phyloP scores from a whole-genome alignment of 768 basidiomycete genomes.

The Tricholoma hemisulphureum region DNA sequence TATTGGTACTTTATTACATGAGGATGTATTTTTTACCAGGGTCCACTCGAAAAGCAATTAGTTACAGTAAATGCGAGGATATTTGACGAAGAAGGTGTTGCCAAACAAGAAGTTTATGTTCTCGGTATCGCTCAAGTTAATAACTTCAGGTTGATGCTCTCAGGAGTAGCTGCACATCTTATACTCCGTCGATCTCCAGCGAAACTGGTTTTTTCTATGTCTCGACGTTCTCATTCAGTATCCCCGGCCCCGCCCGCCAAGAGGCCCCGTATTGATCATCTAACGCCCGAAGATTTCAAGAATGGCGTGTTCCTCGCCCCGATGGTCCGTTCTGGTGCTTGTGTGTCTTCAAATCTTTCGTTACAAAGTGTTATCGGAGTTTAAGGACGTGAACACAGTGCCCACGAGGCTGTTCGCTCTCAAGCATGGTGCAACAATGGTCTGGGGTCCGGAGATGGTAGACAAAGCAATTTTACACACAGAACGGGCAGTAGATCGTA shows the following conservation, averaged over 20 bases:
- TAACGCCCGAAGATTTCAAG: conserved; percentile 75
- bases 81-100: background rate
- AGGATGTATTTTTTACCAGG: conserved; percentile 17
- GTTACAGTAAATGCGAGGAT: background rate
- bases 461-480: conserved; percentile 93
- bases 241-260: conserved; percentile 53
- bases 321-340: conserved; percentile 93
- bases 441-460: conserved; percentile 96
- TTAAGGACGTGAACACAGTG: conserved; percentile 47
- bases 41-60: conserved; percentile 8
- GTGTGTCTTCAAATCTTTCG: conserved; percentile 43
- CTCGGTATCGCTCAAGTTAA: no score
- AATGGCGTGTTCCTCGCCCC: conserved; percentile 94
- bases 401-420: conserved; percentile 84
- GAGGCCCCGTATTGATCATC: conserved; percentile 53
- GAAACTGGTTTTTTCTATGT: conserved; percentile 35
- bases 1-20: conserved; percentile 14
- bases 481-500: conserved; percentile 83
- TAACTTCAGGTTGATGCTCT: no score
- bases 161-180: no score
- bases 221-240: conserved; percentile 49
- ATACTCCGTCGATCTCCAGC: background rate
- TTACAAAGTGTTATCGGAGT: conserved; percentile 15
- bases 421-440: conserved; percentile 89
- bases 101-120: background rate